These are phyloP conservation scores for Zygosaccharomyces bailii DNA, from an alignment of 805 yeast species.

Conservation along the genomic window DNA sequence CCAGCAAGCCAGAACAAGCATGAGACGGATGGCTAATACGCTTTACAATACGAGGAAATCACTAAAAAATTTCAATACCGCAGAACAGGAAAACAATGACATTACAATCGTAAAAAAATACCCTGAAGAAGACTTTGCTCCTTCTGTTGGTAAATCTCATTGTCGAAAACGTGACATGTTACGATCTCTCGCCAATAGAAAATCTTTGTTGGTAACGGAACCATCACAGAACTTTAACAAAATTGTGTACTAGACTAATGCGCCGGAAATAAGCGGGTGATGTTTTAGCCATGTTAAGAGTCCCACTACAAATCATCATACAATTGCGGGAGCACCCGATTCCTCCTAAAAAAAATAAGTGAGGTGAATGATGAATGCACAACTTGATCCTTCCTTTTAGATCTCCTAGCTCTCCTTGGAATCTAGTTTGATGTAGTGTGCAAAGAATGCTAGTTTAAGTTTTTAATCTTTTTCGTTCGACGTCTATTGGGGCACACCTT, in stretches of 20 bases:
- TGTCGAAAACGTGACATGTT: background rate
- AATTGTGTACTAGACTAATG: background rate
- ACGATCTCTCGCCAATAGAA: slow-evolving; percentile 5
- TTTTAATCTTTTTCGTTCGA: no score
- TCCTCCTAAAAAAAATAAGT: no score
- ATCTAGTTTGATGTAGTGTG: no score
- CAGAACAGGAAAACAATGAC: background rate
- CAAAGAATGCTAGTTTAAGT: no score
- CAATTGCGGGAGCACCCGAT: no score
- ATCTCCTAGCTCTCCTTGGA: no score
- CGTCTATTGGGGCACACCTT: no score
- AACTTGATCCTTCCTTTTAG: no score
- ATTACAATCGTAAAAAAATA: background rate
- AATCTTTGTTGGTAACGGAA: background rate
- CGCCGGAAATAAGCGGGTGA: no score
- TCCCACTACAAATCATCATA: no score
- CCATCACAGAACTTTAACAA: slow-evolving; percentile 1
- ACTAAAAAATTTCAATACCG: background rate
- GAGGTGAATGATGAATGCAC: no score
- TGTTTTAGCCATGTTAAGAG: no score
- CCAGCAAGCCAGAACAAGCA: slow-evolving; percentile 3
- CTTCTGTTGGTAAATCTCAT: background rate
- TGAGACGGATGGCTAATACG: slow-evolving; percentile 5
- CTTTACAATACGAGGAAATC: background rate
- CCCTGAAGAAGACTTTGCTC: background rate